These are phyloP conservation scores for Leishmania tropica DNA, from an alignment of 208 protist genomes.

Conservation along the genomic window DNA sequence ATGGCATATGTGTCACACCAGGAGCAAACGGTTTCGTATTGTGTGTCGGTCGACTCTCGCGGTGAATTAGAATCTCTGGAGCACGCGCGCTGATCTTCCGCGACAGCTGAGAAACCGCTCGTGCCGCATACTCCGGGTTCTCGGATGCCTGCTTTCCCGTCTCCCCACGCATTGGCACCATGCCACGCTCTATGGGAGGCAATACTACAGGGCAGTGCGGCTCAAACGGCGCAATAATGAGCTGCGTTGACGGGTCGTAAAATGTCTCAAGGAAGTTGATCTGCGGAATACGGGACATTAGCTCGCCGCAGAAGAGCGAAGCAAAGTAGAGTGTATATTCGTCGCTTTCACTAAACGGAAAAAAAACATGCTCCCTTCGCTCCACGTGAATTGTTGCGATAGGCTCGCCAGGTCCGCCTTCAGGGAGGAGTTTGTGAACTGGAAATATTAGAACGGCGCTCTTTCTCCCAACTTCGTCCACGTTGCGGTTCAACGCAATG, in stretches of 20 bases:
- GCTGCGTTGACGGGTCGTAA: slow-evolving; percentile 87
- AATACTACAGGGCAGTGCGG: slow-evolving; percentile 29
- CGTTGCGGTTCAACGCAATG: slow-evolving; percentile 79
- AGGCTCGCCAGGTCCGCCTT: neutral
- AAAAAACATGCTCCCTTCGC: slow-evolving; percentile 53
- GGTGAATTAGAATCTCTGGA: slow-evolving; percentile 49
- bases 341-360: slow-evolving; percentile 63
- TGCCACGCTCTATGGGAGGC: slow-evolving; percentile 17
- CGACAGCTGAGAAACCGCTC: slow-evolving; percentile 14
- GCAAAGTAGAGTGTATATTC: slow-evolving; percentile 67
- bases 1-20: slow-evolving; percentile 53
- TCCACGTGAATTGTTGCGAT: slow-evolving; percentile 79
- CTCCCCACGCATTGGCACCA: neutral
- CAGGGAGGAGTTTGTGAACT: slow-evolving; percentile 38
- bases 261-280: slow-evolving; percentile 79
- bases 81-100: slow-evolving; percentile 21
- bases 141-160: neutral
- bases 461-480: slow-evolving; percentile 38
- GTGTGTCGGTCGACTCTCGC: slow-evolving; percentile 45
- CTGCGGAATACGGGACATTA: slow-evolving; percentile 76
- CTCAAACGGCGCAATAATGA: slow-evolving; percentile 82
- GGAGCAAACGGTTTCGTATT: slow-evolving; percentile 39
- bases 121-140: slow-evolving; percentile 3
- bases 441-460: slow-evolving; percentile 75
- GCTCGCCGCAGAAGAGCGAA: slow-evolving; percentile 64